Conservation (phyloP, 768 basidiomycete species). For the Lentinula sp. region DNA sequence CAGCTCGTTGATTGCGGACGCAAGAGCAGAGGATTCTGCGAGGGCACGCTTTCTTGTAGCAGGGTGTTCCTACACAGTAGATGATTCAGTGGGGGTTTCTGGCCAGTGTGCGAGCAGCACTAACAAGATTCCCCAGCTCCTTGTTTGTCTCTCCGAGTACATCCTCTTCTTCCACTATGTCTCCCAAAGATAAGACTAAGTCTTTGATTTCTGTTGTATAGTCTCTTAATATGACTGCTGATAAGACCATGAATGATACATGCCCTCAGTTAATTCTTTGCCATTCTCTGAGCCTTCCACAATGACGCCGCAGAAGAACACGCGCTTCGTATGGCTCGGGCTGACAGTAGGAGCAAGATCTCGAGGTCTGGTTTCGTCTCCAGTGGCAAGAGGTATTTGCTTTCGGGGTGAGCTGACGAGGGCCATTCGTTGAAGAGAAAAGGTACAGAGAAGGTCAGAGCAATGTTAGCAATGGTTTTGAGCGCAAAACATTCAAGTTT, state of each 20-base stretch:
- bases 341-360: constrained; percentile 28
- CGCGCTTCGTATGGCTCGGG: constrained; percentile 60
- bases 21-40: constrained; percentile 59
- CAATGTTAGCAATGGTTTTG: background rate
- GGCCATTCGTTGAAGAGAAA: constrained; percentile 37
- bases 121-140: constrained; percentile 35
- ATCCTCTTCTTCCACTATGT: constrained; percentile 48
- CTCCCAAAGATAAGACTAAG: constrained; percentile 71
- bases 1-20: constrained; percentile 79
- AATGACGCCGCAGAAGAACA: constrained; percentile 86
- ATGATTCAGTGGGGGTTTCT: background rate
- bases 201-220: constrained; percentile 63
- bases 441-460: background rate
- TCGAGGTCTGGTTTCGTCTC: constrained; percentile 50
- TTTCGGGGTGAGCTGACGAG: constrained; percentile 69
- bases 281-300: constrained; percentile 79
- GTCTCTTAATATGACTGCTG: constrained; percentile 7
- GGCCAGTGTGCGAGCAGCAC: constrained; percentile 16
- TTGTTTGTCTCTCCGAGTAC: constrained; percentile 37
- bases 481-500: background rate
- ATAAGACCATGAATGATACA: constrained; percentile 10
- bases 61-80: constrained; percentile 26
- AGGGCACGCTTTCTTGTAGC: constrained; percentile 52
- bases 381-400: constrained; percentile 64
- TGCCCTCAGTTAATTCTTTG: constrained; percentile 63